Evolutionary conservation across 108 stramenopile species (phyloP).

Genomic region (Cylindrotheca closterium): DNA sequence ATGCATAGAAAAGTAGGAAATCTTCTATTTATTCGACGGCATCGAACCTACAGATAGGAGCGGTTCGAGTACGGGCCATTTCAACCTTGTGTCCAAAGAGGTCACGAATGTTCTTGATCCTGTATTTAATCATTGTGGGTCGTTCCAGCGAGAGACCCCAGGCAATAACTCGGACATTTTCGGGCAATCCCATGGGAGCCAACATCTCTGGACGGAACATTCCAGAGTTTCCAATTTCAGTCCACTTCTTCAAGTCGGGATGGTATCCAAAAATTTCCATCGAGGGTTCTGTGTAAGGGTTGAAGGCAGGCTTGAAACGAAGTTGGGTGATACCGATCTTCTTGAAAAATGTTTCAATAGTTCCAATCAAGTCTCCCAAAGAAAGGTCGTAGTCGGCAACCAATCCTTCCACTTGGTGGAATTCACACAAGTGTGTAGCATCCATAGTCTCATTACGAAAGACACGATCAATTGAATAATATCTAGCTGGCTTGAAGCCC

Average conservation of each 20-base stretch:
- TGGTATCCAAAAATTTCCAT: conserved; percentile 99
- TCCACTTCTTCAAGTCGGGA: conserved; percentile 99
- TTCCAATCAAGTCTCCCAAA: conserved; percentile 97
- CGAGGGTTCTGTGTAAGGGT: conserved; percentile 99
- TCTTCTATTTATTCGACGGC: neutral
- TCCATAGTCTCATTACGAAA: conserved; percentile 99
- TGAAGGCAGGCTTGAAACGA: conserved; percentile 99
- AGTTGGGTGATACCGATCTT: conserved; percentile 98
- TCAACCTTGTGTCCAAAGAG: conserved; percentile 99
- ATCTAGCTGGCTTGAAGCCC: conserved; percentile 94
- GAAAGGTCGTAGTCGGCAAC: conserved; percentile 98
- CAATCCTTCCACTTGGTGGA: conserved; percentile 99
- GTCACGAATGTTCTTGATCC: conserved; percentile 98
- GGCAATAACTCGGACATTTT: conserved; percentile 99
- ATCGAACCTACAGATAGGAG: conserved; percentile 94
- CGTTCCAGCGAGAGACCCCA: conserved; percentile 99
- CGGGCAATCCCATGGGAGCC: conserved; percentile 98
- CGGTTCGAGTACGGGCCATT: conserved; percentile 89
- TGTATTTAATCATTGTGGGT: conserved; percentile 99
- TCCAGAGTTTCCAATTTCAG: conserved; percentile 98
- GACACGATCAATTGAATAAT: conserved; percentile 98
- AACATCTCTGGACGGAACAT: conserved; percentile 99
- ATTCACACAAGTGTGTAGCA: conserved; percentile 99
- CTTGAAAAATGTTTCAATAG: conserved; percentile 98
- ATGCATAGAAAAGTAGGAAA: neutral